A percentile compares a stretch with the other conserved stretches of the same genome.
phyloP scores from a whole-genome alignment of 768 basidiomycete genomes.

The Rhodotorula diobovata region DNA sequence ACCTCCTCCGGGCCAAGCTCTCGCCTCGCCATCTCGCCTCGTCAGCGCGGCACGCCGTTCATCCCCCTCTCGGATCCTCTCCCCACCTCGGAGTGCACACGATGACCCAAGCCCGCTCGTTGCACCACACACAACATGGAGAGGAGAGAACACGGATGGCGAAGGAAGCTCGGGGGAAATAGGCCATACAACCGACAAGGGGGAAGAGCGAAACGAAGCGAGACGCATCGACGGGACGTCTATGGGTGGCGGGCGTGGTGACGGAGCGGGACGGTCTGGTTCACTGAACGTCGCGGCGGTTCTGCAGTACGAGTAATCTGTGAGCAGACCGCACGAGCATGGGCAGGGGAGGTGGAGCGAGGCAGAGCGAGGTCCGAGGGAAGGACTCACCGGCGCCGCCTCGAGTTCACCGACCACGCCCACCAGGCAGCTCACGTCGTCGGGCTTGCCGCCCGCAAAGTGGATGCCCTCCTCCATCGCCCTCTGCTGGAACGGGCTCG shows the following conservation, averaged over 20 bases:
- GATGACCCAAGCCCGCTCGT: background rate
- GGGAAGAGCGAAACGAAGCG: background rate
- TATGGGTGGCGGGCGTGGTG: no score
- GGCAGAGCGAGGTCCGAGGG: background rate
- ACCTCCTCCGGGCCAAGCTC: no score
- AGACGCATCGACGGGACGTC: background rate
- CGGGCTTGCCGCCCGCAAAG: constrained; percentile 43
- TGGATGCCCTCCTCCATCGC: constrained; percentile 43
- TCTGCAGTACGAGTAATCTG: background rate
- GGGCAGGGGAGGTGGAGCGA: background rate
- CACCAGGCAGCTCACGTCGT: constrained; percentile 38
- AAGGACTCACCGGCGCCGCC: constrained; percentile 27
- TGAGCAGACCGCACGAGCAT: no score
- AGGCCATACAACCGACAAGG: background rate
- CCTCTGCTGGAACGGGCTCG: constrained; percentile 43
- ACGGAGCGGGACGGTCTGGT: background rate
- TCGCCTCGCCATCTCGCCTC: no score
- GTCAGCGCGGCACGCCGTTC: no score
- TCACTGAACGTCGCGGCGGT: constrained; percentile 23
- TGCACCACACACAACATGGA: background rate
- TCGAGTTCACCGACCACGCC: constrained; percentile 39
- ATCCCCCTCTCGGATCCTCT: no score
- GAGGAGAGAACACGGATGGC: background rate
- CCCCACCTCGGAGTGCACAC: no score
- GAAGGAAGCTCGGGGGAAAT: background rate